These are phyloP conservation scores for Botrytis galanthina DNA, from an alignment of 2,329 filamentous ascomycete genomes.

Conservation along the genomic window DNA sequence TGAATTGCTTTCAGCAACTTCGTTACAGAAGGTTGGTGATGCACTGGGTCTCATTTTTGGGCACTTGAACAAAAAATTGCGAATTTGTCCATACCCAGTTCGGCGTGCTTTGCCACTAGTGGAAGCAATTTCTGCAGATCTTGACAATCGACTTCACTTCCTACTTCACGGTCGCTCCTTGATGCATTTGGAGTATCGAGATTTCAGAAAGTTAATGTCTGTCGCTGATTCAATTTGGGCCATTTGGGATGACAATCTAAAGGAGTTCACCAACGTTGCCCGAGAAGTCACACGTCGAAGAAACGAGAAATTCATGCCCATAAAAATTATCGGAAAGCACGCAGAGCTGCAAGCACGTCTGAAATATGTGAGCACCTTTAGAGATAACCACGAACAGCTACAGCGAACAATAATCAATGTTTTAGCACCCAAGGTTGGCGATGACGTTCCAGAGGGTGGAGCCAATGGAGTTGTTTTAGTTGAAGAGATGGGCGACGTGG, in stretches of 20 bases:
- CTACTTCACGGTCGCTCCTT: conserved; percentile 82
- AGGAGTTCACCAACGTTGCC: conserved; percentile 96
- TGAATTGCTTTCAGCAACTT: conserved; percentile 88
- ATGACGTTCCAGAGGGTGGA: conserved; percentile 51
- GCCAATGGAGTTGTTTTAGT: conserved; percentile 68
- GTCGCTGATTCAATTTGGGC: conserved; percentile 82
- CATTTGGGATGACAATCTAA: conserved; percentile 92
- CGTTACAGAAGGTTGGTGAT: conserved; percentile 82
- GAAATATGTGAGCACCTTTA: conserved; percentile 91
- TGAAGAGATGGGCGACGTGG: conserved; percentile 94
- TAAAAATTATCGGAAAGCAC: conserved; percentile 90
- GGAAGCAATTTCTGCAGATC: conserved; percentile 90
- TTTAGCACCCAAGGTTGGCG: conserved; percentile 71
- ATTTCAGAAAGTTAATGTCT: conserved; percentile 83
- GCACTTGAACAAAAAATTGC: conserved; percentile 96
- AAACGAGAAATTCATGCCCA: conserved; percentile 97
- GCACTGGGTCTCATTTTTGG: conserved; percentile 85
- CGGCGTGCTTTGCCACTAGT: conserved; percentile 89
- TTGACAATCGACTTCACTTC: conserved; percentile 82
- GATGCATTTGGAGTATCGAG: conserved; percentile 87
- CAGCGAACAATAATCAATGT: conserved; percentile 96
- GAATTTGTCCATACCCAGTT: conserved; percentile 94
- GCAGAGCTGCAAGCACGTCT: conserved; percentile 85
- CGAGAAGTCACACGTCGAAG: conserved; percentile 90
- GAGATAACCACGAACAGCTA: conserved; percentile 95